Base-by-base conservation (phyloP, 1,284 basidiomycete genomes). In the Papiliotrema flavescens region DNA sequence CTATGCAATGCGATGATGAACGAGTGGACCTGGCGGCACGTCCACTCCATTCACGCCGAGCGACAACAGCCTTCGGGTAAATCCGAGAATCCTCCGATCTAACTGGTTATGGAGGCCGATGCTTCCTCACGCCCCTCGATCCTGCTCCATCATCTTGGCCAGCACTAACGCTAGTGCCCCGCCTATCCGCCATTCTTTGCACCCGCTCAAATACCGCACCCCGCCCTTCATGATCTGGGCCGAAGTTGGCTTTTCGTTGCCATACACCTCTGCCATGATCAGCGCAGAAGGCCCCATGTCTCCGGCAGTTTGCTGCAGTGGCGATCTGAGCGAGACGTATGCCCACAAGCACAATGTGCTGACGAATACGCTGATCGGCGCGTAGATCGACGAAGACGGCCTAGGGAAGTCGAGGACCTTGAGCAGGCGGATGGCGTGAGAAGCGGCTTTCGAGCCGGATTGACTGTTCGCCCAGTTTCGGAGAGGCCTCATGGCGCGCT, bases 131-230 rank as follows among this genome's bases (percentile, higher is more conserved):
- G 11, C 28, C 28, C 28, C 28, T 32, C 28, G 28, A 32, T 14
- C 45, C 13, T 35, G 28, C 24, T 63, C 61, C 36, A 60, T 49
- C 48, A 60, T 50, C 36, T 62, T 58, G 14, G 55, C 56, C 15
- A 65, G 49, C 1, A 60, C 55, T 15, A 63, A 39, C 0, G 64
- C 61, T 26, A 63, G 57, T 6, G 64, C 61, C 2, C 55, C 56
- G 8, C 56, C 56, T 5, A 65, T 56, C 28, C 62, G 49, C 64
- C 64, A 65, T 17, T 60, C 59, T 54, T 50, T 56, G 23, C 55
- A 53, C 41, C 59, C 56, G 48, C 60, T 53, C 32, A 65, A 54
- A 46, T 59, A 56, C 37, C 57, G 51, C 15, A 59, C 54, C 4
- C 60, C 64, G 3, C 45, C 45, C 35, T 36, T 37, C n/a, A 49